phyloP scores from a whole-genome alignment of 2,329 filamentous ascomycete genomes.

The Calonectria montana region DNA sequence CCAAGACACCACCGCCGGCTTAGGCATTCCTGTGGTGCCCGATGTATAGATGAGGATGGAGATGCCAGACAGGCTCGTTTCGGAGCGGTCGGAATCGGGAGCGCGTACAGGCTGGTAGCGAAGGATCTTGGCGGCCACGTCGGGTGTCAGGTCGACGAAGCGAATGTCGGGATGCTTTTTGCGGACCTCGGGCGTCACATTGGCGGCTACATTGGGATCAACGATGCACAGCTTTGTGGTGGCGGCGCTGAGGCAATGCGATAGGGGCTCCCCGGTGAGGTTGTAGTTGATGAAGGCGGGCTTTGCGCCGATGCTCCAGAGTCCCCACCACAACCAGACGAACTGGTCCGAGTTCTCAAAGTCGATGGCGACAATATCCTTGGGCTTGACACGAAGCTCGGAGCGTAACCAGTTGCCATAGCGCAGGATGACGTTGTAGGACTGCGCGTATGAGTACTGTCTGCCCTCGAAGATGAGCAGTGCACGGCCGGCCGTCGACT shows the following conservation, averaged over 20 bases:
- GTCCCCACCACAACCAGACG: conserved; percentile 78
- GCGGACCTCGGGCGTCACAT: conserved; percentile 68
- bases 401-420: conserved; percentile 82
- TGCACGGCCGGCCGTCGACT: conserved; percentile 61
- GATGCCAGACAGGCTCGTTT: conserved; percentile 65
- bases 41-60: conserved; percentile 86
- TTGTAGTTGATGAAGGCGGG: conserved; percentile 94
- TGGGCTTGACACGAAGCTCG: conserved; percentile 70
- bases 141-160: conserved; percentile 71
- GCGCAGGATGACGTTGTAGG: conserved; percentile 76
- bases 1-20: conserved; percentile 82
- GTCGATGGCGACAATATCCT: conserved; percentile 83
- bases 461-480: conserved; percentile 77
- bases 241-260: conserved; percentile 79
- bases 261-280: conserved; percentile 74
- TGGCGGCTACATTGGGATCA: conserved; percentile 68
- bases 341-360: conserved; percentile 86
- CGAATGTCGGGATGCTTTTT: conserved; percentile 61
- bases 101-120: conserved; percentile 65
- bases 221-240: conserved; percentile 76
- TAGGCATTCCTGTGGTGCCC: conserved; percentile 87
- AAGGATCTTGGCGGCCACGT: conserved; percentile 65
- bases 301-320: conserved; percentile 86
- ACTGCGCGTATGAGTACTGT: conserved; percentile 79
- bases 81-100: conserved; percentile 66